Percentiles rank a stretch among this genome's conserved stretches.
phyloP scores from a whole-genome alignment of 2,329 filamentous ascomycete genomes.

The Colletotrichum falcatum region DNA sequence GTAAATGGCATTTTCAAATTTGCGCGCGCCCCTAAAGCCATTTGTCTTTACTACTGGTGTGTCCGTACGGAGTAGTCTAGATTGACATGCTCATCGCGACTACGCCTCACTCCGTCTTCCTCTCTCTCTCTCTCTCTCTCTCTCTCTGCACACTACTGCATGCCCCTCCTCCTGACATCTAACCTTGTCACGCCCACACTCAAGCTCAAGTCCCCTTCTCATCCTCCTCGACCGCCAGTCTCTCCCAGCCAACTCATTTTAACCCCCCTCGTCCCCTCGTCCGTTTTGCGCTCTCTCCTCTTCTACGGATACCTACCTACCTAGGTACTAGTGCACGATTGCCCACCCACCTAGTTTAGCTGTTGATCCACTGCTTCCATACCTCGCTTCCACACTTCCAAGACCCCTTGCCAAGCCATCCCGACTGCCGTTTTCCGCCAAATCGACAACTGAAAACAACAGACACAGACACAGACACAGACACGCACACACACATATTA shows the following conservation, averaged over 20 bases:
- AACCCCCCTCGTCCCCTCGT: conserved; percentile 19
- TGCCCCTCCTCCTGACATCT: conserved; percentile 9
- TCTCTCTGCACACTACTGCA: background rate
- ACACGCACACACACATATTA: background rate
- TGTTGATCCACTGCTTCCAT: conserved; percentile 26
- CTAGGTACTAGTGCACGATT: too few relatives aligned
- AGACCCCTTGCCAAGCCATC: conserved; percentile 29
- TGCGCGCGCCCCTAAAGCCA: conserved; percentile 13
- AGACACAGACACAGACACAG: background rate
- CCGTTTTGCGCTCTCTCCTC: conserved; percentile 1
- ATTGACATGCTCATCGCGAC: conserved; percentile 32
- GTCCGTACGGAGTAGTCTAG: too few relatives aligned
- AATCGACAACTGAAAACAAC: background rate
- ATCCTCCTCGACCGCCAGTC: background rate
- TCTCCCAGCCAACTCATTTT: background rate
- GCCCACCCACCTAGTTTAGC: background rate
- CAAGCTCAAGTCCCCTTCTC: too few relatives aligned
- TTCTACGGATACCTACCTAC: background rate
- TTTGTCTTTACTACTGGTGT: conserved; percentile 1
- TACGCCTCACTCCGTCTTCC: conserved; percentile 26
- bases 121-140: background rate
- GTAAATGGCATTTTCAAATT: conserved; percentile 10
- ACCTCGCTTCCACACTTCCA: conserved; percentile 2
- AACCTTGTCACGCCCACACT: conserved; percentile 7
- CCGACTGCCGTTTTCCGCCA: conserved; percentile 29